Evolutionary conservation across 345 rosid genomes (phyloP).

Genomic region (Xanthoceras sorbifolium): DNA sequence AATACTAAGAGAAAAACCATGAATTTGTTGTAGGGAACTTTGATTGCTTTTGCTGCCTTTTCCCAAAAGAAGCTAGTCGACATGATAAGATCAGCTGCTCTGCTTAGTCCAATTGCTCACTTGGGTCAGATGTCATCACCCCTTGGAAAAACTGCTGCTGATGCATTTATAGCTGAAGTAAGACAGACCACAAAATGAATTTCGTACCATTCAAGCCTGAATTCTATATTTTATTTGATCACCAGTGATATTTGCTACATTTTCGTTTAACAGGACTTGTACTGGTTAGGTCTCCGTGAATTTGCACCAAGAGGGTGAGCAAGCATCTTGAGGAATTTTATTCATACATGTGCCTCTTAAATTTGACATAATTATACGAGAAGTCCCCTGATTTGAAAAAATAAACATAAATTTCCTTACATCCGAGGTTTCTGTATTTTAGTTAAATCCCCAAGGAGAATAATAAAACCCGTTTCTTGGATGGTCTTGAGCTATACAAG

Average conservation of each 20-base stretch:
- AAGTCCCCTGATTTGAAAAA: too few relatives aligned
- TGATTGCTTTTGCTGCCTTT: constrained; percentile 54
- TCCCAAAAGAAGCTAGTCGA: constrained; percentile 38
- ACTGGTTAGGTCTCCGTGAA: constrained; percentile 42
- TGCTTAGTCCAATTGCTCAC: constrained; percentile 56
- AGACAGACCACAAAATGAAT: not conserved
- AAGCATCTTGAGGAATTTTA: not conserved
- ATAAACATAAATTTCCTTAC: too few relatives aligned
- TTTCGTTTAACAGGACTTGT: constrained; percentile 19
- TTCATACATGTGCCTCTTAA: too few relatives aligned
- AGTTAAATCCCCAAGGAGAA: not conserved
- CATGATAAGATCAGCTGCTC: constrained; percentile 57
- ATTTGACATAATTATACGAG: too few relatives aligned
- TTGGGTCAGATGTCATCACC: constrained; percentile 41
- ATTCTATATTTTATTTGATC: constrained; percentile 1
- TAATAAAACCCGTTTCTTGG: not conserved
- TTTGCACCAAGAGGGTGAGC: constrained; percentile 47
- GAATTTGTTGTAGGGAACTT: constrained; percentile 50
- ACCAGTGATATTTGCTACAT: constrained; percentile 17
- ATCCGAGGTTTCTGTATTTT: too few relatives aligned
- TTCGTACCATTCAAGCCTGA: not conserved
- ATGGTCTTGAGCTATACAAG: not conserved
- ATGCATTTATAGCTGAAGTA: constrained; percentile 46
- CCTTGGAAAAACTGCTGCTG: constrained; percentile 36
- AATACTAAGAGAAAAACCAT: not conserved